Base-by-base conservation (phyloP, 257 asterid genomes). In the Jaltomata sinuosa region DNA sequence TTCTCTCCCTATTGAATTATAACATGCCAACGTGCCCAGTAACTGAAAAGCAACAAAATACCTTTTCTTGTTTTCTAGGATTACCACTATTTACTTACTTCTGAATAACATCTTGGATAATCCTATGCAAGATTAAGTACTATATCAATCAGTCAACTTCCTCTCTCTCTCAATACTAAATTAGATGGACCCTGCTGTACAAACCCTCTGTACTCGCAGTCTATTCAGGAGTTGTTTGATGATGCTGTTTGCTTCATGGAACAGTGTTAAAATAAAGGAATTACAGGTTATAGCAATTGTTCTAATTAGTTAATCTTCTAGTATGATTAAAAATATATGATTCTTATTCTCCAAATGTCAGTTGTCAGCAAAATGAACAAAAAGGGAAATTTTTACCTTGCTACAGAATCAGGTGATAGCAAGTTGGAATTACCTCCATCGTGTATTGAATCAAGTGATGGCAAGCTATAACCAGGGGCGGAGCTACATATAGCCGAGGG, bases 361-460 rank as follows among this genome's bases (percentile, higher is more conserved):
- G 15, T 22, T 22, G 68, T 22, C 1, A 55, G 27, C 64, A 55
- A 55, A 55, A 59, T 59, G 34, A 59, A 69, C 34, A 38, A 32
- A 3, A 34, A 16, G 8, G 21, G 11, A 64, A 1, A 27, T 14
- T 53, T 34, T 50, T 89, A 93, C 97, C 96, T 92, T 27, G 93
- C 91, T n/a, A 92, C 93, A 27, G 97, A 93, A 82, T 93, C 97
- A 5, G 95, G 97, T 21, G 95, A 93, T 27, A 89, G 91, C 91
- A 89, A 87, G 88, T 59, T 91, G 90, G 85, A 87, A 54, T 42
- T 42, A 42, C 88, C 89, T 10, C 87, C 91, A n/a, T 91, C 87
- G 64, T 89, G 90, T 87, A 87, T 92, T 0, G 97, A 93, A 85
- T 92, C 95, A 3, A 94, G 95, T 67, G 94, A 93, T 6, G 96